Evolutionary conservation across 305 asterid genomes (phyloP), one percentile per base, ranked within the genome.

Genomic region (Stenogyne calaminthoides): DNA sequence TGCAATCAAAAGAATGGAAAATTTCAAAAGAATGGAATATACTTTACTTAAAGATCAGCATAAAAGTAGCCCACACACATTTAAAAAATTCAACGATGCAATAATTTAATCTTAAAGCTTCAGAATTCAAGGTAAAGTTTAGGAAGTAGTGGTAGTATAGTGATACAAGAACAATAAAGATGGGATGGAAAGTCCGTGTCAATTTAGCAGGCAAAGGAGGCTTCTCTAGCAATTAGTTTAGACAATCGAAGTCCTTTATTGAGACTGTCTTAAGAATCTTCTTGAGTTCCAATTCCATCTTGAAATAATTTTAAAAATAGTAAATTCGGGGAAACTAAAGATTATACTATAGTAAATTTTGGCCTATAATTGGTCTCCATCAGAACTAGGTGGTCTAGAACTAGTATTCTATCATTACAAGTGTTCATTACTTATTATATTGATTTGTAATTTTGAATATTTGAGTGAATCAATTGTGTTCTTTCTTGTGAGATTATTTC

Each of bases 81-180:
- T 49, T 18, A 18, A 29, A 32, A 9, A 52, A 18, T 32, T 68
- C n/a, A 22, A 7, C 8, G 59, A 25, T 15, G 27, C 65, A 52
- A 64, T 49, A 29, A 25, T 61, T 72, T 37, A 18, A 72, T 19
- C 37, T 52, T 9, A 29, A 12, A 60, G 62, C 61, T 60, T 67
- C 57, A 47, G 2, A 67, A 6, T 14, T 59, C 11, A 20, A 64
- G 54, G 69, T 39, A 20, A 39, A 18, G 9, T 63, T 10, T 40
- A n/a, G 22, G 25, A 5, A 44, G 57, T n/a, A 9, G 9, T 18
- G 34, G 9, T 20, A 42, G 9, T 22, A 64, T 1, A 64, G 39
- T 65, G 70, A 65, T 25, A 7, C 2, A 22, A 14, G 20, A 65
- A 65, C 16, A 65, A 42, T 22, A 65, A 44, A 20, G 12, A 18